Conservation (phyloP, 2,329 filamentous ascomycete genomes). For the Fusarium burgessii region DNA sequence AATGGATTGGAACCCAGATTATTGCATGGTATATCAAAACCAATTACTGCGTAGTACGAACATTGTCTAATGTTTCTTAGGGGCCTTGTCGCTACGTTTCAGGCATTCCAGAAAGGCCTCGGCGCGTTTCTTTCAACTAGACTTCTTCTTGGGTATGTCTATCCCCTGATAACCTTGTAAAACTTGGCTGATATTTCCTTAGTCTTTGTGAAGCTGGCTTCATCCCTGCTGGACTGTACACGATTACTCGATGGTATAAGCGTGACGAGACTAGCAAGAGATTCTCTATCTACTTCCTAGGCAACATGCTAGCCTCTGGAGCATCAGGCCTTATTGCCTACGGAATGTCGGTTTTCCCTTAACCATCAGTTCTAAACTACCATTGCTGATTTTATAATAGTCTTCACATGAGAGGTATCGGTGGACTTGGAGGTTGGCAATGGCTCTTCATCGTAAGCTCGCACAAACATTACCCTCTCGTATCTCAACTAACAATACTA, state of each 20-base stretch:
- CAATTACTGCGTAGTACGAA: background rate
- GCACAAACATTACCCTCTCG: background rate
- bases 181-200: background rate
- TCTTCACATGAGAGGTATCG: conserved; percentile 43
- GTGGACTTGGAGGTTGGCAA: conserved; percentile 43
- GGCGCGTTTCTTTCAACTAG: conserved; percentile 54
- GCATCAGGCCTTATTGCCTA: conserved; percentile 49
- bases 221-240: conserved; percentile 57
- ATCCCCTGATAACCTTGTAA: accelerated
- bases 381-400: background rate
- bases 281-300: conserved; percentile 59
- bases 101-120: conserved; percentile 52
- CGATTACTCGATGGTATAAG: conserved; percentile 62
- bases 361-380: background rate
- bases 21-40: conserved; percentile 47
- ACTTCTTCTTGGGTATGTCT: conserved; percentile 46
- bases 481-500: background rate
- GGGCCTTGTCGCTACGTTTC: conserved; percentile 53
- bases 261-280: conserved; percentile 59
- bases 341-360: conserved; percentile 43
- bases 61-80: conserved; percentile 15
- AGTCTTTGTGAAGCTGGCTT: conserved; percentile 51
- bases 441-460: conserved; percentile 42
- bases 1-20: conserved; percentile 56
- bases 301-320: conserved; percentile 57